Evolutionary conservation across 805 yeast genomes (phyloP), one percentile per base, ranked within the genome.

Genomic region (Candida broadrunensis): DNA sequence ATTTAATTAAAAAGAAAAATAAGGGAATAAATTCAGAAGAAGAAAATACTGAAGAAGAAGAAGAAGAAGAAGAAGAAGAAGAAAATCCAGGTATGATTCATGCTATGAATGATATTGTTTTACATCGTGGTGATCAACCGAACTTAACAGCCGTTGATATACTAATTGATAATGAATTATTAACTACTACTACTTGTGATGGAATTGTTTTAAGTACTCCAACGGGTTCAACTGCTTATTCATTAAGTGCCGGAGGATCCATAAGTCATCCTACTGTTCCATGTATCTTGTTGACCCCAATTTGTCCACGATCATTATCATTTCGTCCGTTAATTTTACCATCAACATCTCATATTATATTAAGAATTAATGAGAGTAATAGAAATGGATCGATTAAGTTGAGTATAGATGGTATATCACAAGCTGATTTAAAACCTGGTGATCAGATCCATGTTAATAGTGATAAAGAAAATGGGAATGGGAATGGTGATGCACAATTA

Each of bases 171-270:
- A 88, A 87, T 17, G 83, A 85, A 57, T 85, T 83, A 54, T 66
- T 91, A 39, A 91, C 98, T 6, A 78, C 90, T 39, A 89, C 97
- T 4, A 85, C 91, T 0, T 96, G 95, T 1, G 98, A 91, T 61
- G 98, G 98, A 29, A 75, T 90, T 7, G 78, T 82, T 4, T 72
- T 88, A 35, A 75, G 93, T 2, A 86, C 97, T 0, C 98, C 98
- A 14, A 90, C 97, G 0, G 98, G 98, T 0, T 87, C 96, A 8
- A 90, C 97, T 0, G 97, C 97, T 0, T 90, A 90, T 56, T 86
- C 96, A 0, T 67, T 90, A 38, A 78, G 88, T 21, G 80, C 95
- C 1, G 97, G 98, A 12, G 98, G 98, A 1, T 81, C 96, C 12
- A 90, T 90, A 44, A 91, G 88, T 1, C 95, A 90, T 48, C 97